phyloP scores from a whole-genome alignment of 164 flowering plant species.

The Litsea cubeba region DNA sequence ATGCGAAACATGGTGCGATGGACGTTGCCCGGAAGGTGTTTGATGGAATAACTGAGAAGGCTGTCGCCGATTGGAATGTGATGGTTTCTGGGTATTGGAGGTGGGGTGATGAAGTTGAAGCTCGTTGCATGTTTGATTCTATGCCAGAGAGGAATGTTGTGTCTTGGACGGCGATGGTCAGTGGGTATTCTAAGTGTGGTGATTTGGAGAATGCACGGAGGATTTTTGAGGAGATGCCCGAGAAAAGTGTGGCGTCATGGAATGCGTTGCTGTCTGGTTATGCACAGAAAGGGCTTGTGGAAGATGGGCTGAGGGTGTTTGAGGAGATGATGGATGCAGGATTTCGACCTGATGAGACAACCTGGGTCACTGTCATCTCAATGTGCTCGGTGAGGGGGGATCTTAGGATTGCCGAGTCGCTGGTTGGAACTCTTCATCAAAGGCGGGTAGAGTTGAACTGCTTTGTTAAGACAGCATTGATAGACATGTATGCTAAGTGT shows the following conservation, averaged over 20 bases:
- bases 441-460: slow-evolving; percentile 29
- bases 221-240: slow-evolving; percentile 60
- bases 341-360: slow-evolving; percentile 52
- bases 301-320: slow-evolving; percentile 50
- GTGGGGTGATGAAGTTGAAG: slow-evolving; percentile 45
- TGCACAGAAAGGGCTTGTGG: slow-evolving; percentile 47
- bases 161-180: slow-evolving; percentile 83
- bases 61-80: slow-evolving; percentile 53
- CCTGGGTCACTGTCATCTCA: slow-evolving; percentile 57
- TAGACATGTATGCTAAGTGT: slow-evolving; percentile 38
- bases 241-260: slow-evolving; percentile 69
- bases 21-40: slow-evolving; percentile 43
- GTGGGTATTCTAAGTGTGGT: slow-evolving; percentile 44
- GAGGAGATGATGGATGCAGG: slow-evolving; percentile 44
- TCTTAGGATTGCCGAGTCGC: slow-evolving; percentile 42
- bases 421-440: slow-evolving; percentile 35
- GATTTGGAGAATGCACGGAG: slow-evolving; percentile 49
- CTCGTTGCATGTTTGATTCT: slow-evolving; percentile 36
- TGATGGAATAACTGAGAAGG: slow-evolving; percentile 54
- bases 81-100: slow-evolving; percentile 71
- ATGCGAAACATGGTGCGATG: slow-evolving; percentile 38
- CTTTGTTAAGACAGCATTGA: slow-evolving; percentile 39
- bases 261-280: slow-evolving; percentile 77
- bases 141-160: slow-evolving; percentile 59
- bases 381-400: slow-evolving; percentile 44